Conservation (phyloP, 139 green algal species). For the Chlamydomonas sphaeroides region DNA sequence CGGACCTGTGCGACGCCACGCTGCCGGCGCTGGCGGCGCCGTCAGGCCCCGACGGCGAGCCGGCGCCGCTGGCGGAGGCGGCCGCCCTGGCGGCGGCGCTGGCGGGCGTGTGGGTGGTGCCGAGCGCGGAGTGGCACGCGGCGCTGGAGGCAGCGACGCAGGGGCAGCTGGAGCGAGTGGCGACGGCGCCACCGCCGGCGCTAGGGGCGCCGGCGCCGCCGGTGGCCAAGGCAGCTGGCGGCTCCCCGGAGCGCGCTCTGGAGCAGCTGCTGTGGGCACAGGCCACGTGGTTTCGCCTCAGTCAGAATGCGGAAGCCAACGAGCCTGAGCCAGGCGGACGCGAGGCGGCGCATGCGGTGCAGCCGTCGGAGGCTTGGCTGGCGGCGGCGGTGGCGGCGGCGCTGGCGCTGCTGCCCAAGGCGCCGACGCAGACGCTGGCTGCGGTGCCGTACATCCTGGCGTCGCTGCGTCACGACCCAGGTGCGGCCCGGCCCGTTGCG, state of each 20-base stretch:
- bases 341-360: neutral
- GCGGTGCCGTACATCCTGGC: neutral
- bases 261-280: conserved; percentile 31
- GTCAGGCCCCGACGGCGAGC: neutral
- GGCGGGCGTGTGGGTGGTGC: conserved; percentile 5
- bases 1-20: conserved; percentile 9
- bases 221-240: neutral
- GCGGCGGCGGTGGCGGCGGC: neutral
- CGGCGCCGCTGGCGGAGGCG: neutral
- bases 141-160: neutral
- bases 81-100: neutral
- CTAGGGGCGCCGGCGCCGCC: neutral
- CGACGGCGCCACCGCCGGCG: neutral
- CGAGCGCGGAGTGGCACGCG: conserved; percentile 4
- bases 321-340: neutral
- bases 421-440: neutral
- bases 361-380: neutral
- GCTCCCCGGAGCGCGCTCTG: neutral
- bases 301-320: neutral
- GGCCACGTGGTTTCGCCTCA: conserved; percentile 2
- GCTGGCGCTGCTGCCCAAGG: neutral
- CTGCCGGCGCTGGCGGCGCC: neutral
- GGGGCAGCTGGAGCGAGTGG: neutral
- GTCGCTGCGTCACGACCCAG: conserved; percentile 18
- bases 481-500: neutral